A percentile compares a stretch with the other conserved stretches of the same genome.
phyloP scores from a whole-genome alignment of 768 basidiomycete genomes.

The Calocybe indica region DNA sequence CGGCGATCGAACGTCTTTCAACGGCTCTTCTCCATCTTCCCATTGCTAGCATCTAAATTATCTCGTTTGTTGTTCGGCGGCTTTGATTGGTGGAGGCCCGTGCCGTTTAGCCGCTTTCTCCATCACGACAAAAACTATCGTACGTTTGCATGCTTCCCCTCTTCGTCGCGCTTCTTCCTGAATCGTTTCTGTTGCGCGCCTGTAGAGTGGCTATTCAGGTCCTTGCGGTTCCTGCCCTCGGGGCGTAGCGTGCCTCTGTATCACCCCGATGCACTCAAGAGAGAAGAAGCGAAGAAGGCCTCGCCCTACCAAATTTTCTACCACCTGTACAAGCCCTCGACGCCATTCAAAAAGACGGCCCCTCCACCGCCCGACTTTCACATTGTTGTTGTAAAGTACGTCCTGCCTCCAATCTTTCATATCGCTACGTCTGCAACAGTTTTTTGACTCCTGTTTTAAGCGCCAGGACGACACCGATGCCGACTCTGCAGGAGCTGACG shows the following conservation, averaged over 20 bases:
- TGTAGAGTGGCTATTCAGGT: constrained; percentile 61
- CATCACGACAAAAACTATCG: constrained; percentile 46
- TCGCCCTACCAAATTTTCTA: constrained; percentile 82
- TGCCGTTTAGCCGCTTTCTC: constrained; percentile 43
- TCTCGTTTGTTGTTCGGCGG: constrained; percentile 22
- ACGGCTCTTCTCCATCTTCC: constrained; percentile 27
- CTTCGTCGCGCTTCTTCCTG: neutral
- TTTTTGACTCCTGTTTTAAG: constrained; percentile 30
- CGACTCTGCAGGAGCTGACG: constrained; percentile 71
- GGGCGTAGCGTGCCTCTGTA: constrained; percentile 51
- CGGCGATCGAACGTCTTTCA: constrained; percentile 23
- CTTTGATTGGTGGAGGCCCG: constrained; percentile 64
- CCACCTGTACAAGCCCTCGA: constrained; percentile 88
- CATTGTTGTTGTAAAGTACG: constrained; percentile 82
- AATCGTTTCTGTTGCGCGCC: neutral
- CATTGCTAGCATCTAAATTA: constrained; percentile 25
- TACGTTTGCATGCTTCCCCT: constrained; percentile 20
- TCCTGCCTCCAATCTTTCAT: neutral
- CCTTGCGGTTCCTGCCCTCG: constrained; percentile 66
- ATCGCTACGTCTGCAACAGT: neutral
- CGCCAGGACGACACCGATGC: constrained; percentile 78
- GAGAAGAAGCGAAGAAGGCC: constrained; percentile 9
- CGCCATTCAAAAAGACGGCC: constrained; percentile 71
- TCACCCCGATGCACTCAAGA: constrained; percentile 16
- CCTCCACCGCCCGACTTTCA: constrained; percentile 83